These are phyloP conservation scores for Neltuma alba DNA, from an alignment of 306 rosid species.

Conservation along the genomic window DNA sequence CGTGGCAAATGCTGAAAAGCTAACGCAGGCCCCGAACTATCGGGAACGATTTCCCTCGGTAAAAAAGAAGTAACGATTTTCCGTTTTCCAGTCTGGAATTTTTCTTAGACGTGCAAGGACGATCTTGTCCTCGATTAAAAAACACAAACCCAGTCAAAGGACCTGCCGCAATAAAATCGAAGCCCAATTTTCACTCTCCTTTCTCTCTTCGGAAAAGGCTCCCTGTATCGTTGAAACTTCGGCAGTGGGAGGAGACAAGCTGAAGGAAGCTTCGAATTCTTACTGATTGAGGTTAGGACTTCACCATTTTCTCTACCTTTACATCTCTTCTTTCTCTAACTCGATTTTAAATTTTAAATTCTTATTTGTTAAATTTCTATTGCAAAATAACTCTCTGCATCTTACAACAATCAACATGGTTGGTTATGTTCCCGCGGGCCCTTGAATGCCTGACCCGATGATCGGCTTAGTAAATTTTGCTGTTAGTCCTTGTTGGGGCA, in stretches of 20 bases:
- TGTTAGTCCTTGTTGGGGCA: neutral
- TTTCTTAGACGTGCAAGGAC: conserved; percentile 41
- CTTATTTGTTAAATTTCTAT: neutral
- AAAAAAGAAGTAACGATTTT: neutral
- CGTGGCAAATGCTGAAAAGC: neutral
- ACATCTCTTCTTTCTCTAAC: neutral
- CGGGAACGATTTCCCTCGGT: neutral
- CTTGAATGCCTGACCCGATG: conserved; percentile 30
- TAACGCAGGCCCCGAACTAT: neutral
- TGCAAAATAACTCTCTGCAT: conserved; percentile 6
- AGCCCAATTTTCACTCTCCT: conserved; percentile 37
- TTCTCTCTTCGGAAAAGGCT: neutral
- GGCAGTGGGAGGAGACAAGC: conserved; percentile 37
- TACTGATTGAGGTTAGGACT: conserved; percentile 59
- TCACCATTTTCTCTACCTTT: conserved; percentile 12
- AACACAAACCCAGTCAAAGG: conserved; percentile 72
- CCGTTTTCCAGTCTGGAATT: neutral
- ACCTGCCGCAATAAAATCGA: conserved; percentile 67
- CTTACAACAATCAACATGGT: neutral
- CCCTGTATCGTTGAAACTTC: conserved; percentile 37
- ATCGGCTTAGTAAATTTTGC: conserved; percentile 40
- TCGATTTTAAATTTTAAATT: neutral
- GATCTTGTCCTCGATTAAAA: conserved; percentile 46
- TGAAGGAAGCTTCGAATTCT: conserved; percentile 36
- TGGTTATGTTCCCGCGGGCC: neutral